Base-by-base conservation (phyloP, 1,139 yeast species). In the Hansenula anomala region DNA sequence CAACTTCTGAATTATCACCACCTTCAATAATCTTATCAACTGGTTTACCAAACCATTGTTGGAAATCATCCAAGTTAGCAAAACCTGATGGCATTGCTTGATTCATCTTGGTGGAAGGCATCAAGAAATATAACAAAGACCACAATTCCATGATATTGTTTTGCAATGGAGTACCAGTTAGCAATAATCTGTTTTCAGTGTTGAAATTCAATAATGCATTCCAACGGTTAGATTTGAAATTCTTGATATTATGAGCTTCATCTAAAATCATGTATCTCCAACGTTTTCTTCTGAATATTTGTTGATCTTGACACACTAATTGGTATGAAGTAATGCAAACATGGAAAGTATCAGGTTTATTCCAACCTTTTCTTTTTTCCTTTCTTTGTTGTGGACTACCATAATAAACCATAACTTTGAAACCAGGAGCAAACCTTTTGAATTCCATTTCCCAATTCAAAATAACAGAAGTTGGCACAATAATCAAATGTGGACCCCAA, bases 361-460 rank as follows among this genome's bases (percentile, higher is more conserved):
- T 90, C 99, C 99, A 94, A 1, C 99, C 99, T 48, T 84, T 84
- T 52, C 99, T 78, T 56, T 94, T 94, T 51, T 86, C 94, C 35
- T 92, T 92, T 56, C 99, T 80, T 59, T 94, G 97, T 55, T 87
- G 96, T 0, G 97, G 98, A n/a, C 94, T 82, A 0, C 99, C 99
- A 56, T 92, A 94, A 59, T 94, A 94, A 0, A 98, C 92, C 59
- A 94, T 60, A 2, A 94, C 95, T 59, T 94, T 92, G 61, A 94
- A 85, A 0, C 98, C 99, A 0, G 99, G 99, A 1, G 97, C 97
- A 69, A 94, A 94, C 51, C 96, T 80, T 57, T 92, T 94, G 65
- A 94, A 90, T 59, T 94, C 99, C 97, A 92, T 90, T 60, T 94
- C 99, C 99, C 99, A 94, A 59, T 94, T 94, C 41, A 94, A 77